Conservation (phyloP, 306 rosid species). For the Quillaja saponaria region DNA sequence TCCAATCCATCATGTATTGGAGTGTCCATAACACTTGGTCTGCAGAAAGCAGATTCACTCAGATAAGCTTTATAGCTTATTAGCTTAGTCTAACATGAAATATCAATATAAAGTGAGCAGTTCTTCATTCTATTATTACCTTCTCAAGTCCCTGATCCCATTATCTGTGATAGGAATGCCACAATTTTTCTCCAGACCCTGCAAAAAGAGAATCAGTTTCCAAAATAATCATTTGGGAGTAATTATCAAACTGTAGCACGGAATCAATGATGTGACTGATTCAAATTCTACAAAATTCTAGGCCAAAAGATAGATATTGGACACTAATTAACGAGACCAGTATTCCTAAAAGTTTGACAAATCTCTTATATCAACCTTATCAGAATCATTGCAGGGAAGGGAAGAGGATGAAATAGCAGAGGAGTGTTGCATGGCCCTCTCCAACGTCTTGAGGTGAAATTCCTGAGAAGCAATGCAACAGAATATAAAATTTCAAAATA, state of each 20-base stretch:
- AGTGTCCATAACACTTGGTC: constrained; percentile 58
- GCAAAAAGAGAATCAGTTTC: constrained; percentile 38
- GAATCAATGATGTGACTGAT: constrained; percentile 20
- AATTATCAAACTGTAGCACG: constrained; percentile 27
- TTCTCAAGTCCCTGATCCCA: constrained; percentile 49
- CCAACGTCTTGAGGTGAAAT: constrained; percentile 79
- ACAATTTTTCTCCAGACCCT: constrained; percentile 55
- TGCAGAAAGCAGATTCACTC: too few relatives aligned
- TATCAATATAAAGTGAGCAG: constrained; percentile 25
- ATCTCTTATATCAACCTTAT: constrained; percentile 48
- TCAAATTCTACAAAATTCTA: constrained; percentile 11
- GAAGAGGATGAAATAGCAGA: constrained; percentile 60
- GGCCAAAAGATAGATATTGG: constrained; percentile 18
- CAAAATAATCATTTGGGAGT: constrained; percentile 13
- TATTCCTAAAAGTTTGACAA: constrained; percentile 16
- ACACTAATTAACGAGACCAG: background rate
- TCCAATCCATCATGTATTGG: constrained; percentile 51
- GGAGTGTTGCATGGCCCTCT: constrained; percentile 82
- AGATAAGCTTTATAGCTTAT: too few relatives aligned
- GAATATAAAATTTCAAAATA: constrained; percentile 14
- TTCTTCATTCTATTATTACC: constrained; percentile 47
- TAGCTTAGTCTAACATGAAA: constrained; percentile 18
- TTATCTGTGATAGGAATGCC: constrained; percentile 40
- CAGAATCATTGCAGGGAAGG: constrained; percentile 44
- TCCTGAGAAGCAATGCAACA: constrained; percentile 55